phyloP scores from a whole-genome alignment of 1,139 yeast species.

The Taphrina wiesneri region DNA sequence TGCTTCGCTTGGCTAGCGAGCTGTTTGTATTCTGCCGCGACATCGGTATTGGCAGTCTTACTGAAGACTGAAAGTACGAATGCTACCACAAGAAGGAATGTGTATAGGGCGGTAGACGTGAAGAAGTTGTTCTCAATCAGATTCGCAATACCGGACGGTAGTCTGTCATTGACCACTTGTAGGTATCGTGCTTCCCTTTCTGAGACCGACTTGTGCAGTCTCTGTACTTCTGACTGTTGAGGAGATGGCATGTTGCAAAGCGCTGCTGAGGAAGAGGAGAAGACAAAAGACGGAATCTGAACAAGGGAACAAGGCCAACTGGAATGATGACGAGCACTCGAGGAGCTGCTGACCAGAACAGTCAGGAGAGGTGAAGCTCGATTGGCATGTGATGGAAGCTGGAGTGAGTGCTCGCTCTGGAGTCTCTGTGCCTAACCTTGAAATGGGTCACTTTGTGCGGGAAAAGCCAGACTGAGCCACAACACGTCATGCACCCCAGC shows the following conservation, averaged over 20 bases:
- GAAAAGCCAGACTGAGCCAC: background rate
- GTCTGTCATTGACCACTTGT: conserved; percentile 1
- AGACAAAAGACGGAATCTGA: background rate
- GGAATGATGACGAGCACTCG: background rate
- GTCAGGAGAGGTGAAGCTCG: no score
- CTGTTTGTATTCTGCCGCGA: conserved; percentile 9
- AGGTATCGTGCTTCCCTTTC: conserved; percentile 15
- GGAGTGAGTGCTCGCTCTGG: background rate
- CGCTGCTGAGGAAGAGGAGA: conserved; percentile 6
- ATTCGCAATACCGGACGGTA: conserved; percentile 1
- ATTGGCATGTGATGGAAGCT: background rate
- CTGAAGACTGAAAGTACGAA: conserved; percentile 16
- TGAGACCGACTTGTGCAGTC: conserved; percentile 20
- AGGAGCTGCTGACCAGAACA: background rate
- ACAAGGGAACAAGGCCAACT: background rate
- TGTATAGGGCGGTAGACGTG: conserved; percentile 9
- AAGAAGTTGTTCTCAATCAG: conserved; percentile 22
- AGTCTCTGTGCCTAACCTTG: no score
- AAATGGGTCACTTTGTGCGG: background rate
- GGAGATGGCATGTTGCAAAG: background rate
- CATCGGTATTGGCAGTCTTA: conserved; percentile 7
- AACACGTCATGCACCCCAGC: background rate
- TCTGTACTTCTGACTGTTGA: conserved; percentile 5
- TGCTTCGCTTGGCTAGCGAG: conserved; percentile 13
- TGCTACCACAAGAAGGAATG: conserved; percentile 6